Evolutionary conservation across 257 asterid genomes (phyloP).

Genomic region (Capsicum rhomboideum): DNA sequence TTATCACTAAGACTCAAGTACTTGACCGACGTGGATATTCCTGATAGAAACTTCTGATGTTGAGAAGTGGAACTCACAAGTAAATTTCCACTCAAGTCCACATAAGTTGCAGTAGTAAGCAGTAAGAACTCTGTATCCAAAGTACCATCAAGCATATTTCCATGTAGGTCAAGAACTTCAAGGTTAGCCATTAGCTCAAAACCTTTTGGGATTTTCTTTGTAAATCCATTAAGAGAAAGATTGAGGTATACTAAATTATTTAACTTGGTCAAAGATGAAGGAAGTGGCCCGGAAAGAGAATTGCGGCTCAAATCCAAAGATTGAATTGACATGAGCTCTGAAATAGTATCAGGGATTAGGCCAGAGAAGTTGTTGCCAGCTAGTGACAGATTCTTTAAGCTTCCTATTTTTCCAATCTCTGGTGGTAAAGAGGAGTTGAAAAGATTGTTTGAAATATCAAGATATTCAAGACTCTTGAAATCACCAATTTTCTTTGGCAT

Average conservation of each 20-base stretch:
- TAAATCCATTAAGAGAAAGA: constrained; percentile 61
- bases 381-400: constrained; percentile 62
- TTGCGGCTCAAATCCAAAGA: constrained; percentile 74
- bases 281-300: constrained; percentile 72
- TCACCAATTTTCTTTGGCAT: constrained; percentile 44
- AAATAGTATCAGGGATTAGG: constrained; percentile 54
- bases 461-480: constrained; percentile 66
- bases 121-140: constrained; percentile 60
- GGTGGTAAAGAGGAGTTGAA: constrained; percentile 66
- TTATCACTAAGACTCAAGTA: constrained; percentile 72
- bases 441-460: constrained; percentile 69
- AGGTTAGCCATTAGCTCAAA: constrained; percentile 73
- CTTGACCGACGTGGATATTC: constrained; percentile 57
- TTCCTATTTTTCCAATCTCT: constrained; percentile 47
- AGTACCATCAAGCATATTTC: constrained; percentile 75
- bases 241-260: constrained; percentile 57
- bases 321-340: constrained; percentile 53
- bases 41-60: constrained; percentile 33
- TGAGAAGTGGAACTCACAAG: constrained; percentile 43
- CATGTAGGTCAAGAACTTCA: constrained; percentile 76
- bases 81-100: constrained; percentile 79
- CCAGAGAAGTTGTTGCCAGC: constrained; percentile 92
- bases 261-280: constrained; percentile 50
- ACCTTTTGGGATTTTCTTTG: constrained; percentile 66
- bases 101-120: constrained; percentile 59